Conservation (phyloP, 2,329 filamentous ascomycete genomes). For the Chrysoporthe austroafricana region DNA sequence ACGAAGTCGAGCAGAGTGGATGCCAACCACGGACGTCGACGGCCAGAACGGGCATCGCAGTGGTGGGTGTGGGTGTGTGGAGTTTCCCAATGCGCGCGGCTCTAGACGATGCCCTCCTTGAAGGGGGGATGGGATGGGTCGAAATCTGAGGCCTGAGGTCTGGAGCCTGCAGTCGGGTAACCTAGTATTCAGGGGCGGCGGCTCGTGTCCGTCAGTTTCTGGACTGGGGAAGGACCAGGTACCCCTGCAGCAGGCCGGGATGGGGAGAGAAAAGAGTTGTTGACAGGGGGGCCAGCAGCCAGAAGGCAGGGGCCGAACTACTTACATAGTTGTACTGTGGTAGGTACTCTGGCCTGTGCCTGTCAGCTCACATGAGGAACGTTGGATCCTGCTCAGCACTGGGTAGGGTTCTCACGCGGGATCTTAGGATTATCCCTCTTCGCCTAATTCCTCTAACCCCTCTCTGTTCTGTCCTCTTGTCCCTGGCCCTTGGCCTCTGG, state of each 20-base stretch:
- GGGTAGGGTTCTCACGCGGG: background rate
- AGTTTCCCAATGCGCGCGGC: slow-evolving; percentile 17
- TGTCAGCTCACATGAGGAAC: slow-evolving; percentile 5
- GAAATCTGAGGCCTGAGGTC: background rate
- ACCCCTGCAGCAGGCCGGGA: background rate
- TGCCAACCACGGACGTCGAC: background rate
- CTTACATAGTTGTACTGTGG: too few relatives aligned
- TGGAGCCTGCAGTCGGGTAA: background rate
- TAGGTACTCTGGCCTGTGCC: background rate
- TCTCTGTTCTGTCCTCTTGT: background rate
- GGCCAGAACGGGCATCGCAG: background rate
- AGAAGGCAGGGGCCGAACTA: too few relatives aligned
- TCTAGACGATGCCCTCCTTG: background rate
- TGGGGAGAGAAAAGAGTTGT: too few relatives aligned
- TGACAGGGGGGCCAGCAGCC: too few relatives aligned
- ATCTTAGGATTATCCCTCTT: background rate
- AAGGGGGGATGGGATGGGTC: background rate
- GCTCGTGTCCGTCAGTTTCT: slow-evolving; percentile 16
- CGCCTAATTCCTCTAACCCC: background rate
- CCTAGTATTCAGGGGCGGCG: slow-evolving; percentile 12
- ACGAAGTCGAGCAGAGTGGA: background rate
- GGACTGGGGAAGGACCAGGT: background rate
- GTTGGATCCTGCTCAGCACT: background rate
- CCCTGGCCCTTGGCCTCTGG: background rate
- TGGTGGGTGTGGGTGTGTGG: background rate